Evolutionary conservation across 2,329 filamentous ascomycete genomes (phyloP).

Genomic region (Aureobasidium subglaciale): DNA sequence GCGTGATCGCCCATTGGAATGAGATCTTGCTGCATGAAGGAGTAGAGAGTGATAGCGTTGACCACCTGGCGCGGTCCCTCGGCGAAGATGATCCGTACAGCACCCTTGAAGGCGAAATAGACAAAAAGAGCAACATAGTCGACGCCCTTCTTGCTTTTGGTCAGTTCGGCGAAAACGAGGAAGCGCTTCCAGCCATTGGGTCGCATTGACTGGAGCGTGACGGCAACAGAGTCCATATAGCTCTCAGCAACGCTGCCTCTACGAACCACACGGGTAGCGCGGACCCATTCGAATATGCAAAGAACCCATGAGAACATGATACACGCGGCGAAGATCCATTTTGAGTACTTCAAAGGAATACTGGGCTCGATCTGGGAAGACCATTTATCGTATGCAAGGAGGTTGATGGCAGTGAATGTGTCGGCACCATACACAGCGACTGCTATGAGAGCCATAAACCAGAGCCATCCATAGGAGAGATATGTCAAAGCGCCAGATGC

Average conservation of each 20-base stretch:
- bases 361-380: conserved; percentile 73
- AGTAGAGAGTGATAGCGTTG: conserved; percentile 82
- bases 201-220: conserved; percentile 76
- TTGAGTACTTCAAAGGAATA: conserved; percentile 69
- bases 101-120: conserved; percentile 78
- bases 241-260: conserved; percentile 83
- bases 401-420: conserved; percentile 85
- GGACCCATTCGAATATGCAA: conserved; percentile 69
- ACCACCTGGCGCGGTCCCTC: conserved; percentile 87
- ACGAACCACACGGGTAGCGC: conserved; percentile 72
- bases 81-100: conserved; percentile 81
- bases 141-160: conserved; percentile 82
- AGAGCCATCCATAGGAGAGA: conserved; percentile 79
- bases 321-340: conserved; percentile 91
- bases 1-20: conserved; percentile 52
- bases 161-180: conserved; percentile 84
- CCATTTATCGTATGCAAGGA: conserved; percentile 85
- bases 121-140: conserved; percentile 88
- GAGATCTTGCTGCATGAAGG: conserved; percentile 70
- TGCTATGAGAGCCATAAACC: conserved; percentile 70
- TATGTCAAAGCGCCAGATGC: conserved; percentile 68
- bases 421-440: conserved; percentile 82
- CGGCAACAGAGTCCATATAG: conserved; percentile 82
- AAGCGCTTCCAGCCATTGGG: conserved; percentile 80
- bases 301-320: conserved; percentile 88